Evolutionary conservation across 2,329 filamentous ascomycete genomes (phyloP).

Genomic region (Parafenestella ontariensis): DNA sequence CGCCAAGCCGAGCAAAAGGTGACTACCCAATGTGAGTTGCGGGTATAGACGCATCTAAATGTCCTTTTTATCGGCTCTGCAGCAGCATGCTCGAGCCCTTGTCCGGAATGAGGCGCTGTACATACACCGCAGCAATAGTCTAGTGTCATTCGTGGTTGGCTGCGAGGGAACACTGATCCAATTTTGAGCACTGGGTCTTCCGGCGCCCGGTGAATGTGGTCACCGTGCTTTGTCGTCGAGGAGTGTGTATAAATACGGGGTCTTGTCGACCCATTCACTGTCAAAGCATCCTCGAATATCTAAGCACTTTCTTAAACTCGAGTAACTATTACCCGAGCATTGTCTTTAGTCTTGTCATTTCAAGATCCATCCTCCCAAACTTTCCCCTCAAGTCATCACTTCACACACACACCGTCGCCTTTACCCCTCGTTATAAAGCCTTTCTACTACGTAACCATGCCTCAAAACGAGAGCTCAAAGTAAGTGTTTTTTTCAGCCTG

Average conservation of each 20-base stretch:
- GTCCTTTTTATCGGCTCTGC: neutral
- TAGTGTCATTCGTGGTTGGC: neutral
- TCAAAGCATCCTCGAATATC: too few species aligned
- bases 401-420: too few species aligned
- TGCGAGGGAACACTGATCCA: neutral
- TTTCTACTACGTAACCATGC: neutral
- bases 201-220: neutral
- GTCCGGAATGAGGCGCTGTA: neutral
- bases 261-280: too few species aligned
- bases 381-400: neutral
- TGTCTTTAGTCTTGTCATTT: neutral
- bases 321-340: too few species aligned
- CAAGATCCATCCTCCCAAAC: neutral
- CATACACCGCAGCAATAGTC: neutral
- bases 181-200: neutral
- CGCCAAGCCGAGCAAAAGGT: too few species aligned
- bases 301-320: neutral
- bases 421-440: too few species aligned
- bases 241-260: neutral
- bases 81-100: neutral
- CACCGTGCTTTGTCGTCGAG: neutral
- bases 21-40: neutral
- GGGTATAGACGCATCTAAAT: neutral
- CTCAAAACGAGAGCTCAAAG: neutral
- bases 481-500: neutral